Evolutionary conservation across 768 basidiomycete species (phyloP), one percentile per base, ranked within the genome.

Genomic region (Roridomyces roridus): DNA sequence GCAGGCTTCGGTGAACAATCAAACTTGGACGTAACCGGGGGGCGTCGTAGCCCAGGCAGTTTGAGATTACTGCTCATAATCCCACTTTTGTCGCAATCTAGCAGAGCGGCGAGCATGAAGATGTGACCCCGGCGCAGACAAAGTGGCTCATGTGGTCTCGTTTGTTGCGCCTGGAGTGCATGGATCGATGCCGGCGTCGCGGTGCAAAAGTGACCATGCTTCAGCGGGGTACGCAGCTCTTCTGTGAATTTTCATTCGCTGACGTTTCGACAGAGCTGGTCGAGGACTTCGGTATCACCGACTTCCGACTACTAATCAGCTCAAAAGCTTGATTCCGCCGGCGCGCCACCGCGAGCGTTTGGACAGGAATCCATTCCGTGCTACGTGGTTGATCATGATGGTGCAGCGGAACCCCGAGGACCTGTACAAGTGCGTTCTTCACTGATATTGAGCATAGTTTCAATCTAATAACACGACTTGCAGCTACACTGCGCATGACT

Each of bases 381-480:
- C 51, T 0, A 58, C 57, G 21, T 25, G 17, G 18, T 37, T 57
- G 1, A 57, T 57, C 48, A 50, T 57, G 1, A 57, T 57, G 56
- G 57, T 58, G 1, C 35, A 48, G 17, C 44, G 46, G 5, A 58
- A 58, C n/a, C 36, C 44, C 3, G 23, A n/a, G 1, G 40, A 52
- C 17, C 46, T 58, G 49, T 58, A 58, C 46, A 11, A 47, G 57
- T 58, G 11, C 23, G 57, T 46, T 31, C 29, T 5, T 23, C 2
- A 28, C 15, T 6, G 2, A 8, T 28, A 12, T 31, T 1, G n/a
- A n/a, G 9, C 8, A 40, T 7, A 2, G 3, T 39, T 44, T 21
- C 6, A 5, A 17, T 15, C 3, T 10, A 5, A 42, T n/a, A 15
- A 6, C 10, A 31, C 31, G 11, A 29, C 21, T 21, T 12, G 11